Evolutionary conservation across 1,139 yeast species (phyloP).

Genomic region (Protomyces pachydermus): DNA sequence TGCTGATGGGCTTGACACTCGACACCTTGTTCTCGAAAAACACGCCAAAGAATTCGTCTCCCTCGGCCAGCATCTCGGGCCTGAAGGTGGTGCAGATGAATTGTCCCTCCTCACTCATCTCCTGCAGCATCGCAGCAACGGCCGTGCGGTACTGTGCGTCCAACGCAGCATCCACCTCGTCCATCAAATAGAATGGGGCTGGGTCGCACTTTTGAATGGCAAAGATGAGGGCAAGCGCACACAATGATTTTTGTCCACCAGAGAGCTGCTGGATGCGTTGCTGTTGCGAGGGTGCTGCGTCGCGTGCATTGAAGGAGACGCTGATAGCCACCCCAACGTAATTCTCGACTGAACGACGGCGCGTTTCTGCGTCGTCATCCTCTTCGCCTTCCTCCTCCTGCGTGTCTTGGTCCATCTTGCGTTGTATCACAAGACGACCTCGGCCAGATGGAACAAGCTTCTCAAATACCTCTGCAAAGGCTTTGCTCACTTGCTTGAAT

Average conservation of each 20-base stretch:
- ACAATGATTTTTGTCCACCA: slow-evolving; percentile 93
- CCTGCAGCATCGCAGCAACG: slow-evolving; percentile 70
- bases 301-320: slow-evolving; percentile 84
- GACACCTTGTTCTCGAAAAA: slow-evolving; percentile 79
- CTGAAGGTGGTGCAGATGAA: slow-evolving; percentile 94
- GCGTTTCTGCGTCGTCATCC: slow-evolving; percentile 33
- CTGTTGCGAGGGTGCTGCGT: slow-evolving; percentile 59
- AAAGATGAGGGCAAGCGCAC: slow-evolving; percentile 87
- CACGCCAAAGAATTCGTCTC: slow-evolving; percentile 84
- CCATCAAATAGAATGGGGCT: slow-evolving; percentile 92
- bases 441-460: slow-evolving; percentile 77
- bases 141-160: slow-evolving; percentile 89
- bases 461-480: slow-evolving; percentile 70
- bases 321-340: slow-evolving; percentile 80
- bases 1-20: slow-evolving; percentile 62
- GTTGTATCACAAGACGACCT: slow-evolving; percentile 67
- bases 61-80: slow-evolving; percentile 84
- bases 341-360: slow-evolving; percentile 46
- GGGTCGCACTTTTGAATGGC: slow-evolving; percentile 95
- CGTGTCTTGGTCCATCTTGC: slow-evolving; percentile 36
- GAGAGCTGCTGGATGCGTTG: slow-evolving; percentile 84
- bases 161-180: slow-evolving; percentile 91
- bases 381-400: slow-evolving; percentile 35
- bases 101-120: slow-evolving; percentile 65
- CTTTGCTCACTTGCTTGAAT: slow-evolving; percentile 67